phyloP scores from a whole-genome alignment of 2,329 filamentous ascomycete genomes.

The Arthrobotrys megalospora region DNA sequence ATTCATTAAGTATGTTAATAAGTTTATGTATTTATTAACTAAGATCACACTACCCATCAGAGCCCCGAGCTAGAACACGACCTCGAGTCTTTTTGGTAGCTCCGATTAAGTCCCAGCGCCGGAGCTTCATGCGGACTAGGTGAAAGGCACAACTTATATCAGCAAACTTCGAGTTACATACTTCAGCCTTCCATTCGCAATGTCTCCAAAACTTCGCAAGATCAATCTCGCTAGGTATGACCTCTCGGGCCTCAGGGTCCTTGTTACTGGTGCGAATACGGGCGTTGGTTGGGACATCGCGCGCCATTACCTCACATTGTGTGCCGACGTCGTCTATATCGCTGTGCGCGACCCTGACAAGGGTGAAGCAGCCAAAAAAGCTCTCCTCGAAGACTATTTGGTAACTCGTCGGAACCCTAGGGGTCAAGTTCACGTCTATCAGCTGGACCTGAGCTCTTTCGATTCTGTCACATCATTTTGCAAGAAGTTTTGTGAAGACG shows the following conservation, averaged over 20 bases:
- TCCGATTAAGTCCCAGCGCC: too few species aligned
- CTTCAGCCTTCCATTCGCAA: too few species aligned
- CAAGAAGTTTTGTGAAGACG: constrained; percentile 57
- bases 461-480: constrained; percentile 63
- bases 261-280: constrained; percentile 65
- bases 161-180: too few species aligned
- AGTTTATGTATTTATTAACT: too few species aligned
- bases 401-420: constrained; percentile 38
- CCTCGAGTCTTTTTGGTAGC: too few species aligned
- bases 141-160: too few species aligned
- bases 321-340: constrained; percentile 63
- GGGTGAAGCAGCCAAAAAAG: constrained; percentile 54
- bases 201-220: too few species aligned
- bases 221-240: background rate
- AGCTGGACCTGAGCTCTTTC: constrained; percentile 62
- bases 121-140: too few species aligned
- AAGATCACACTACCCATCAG: too few species aligned
- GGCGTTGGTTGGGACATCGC: constrained; percentile 64
- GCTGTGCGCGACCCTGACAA: constrained; percentile 63
- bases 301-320: constrained; percentile 63
- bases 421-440: constrained; percentile 59
- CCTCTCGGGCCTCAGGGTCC: constrained; percentile 63
- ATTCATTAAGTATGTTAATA: too few species aligned
- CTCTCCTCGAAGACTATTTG: constrained; percentile 20
- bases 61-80: too few species aligned